phyloP scores from a whole-genome alignment of 345 rosid species.

The Citrus sp. region DNA sequence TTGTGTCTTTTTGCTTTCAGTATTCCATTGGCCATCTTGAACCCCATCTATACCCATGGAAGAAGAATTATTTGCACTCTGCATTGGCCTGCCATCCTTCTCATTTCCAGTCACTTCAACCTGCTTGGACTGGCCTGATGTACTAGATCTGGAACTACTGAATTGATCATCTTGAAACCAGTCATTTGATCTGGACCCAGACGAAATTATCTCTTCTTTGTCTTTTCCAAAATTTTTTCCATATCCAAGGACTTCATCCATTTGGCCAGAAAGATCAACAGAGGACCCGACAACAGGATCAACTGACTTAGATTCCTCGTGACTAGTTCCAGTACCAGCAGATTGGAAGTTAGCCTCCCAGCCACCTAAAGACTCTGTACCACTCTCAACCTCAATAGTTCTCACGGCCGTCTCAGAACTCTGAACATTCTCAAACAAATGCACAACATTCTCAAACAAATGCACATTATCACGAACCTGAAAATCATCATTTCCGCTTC shows the following conservation, averaged over 20 bases:
- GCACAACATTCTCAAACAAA: too few species aligned
- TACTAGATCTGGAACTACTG: constrained; percentile 25
- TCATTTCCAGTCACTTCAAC: constrained; percentile 13
- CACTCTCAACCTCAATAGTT: constrained; percentile 24
- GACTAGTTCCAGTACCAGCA: constrained; percentile 26
- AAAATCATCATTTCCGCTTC: constrained; percentile 25
- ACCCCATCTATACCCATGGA: constrained; percentile 16
- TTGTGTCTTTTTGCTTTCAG: constrained; percentile 18
- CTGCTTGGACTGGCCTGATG: constrained; percentile 9
- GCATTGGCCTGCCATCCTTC: constrained; percentile 17
- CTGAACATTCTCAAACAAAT: constrained; percentile 47
- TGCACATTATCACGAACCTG: constrained; percentile 26
- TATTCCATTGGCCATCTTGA: constrained; percentile 36
- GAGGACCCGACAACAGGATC: constrained; percentile 44
- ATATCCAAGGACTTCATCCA: constrained; percentile 61
- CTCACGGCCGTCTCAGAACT: constrained; percentile 25
- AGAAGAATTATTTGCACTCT: constrained; percentile 6
- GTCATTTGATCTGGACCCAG: constrained; percentile 33
- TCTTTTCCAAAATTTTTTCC: constrained; percentile 33
- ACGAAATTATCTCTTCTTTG: constrained; percentile 30
- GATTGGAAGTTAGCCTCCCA: constrained; percentile 55
- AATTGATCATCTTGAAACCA: constrained; percentile 51
- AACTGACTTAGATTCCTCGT: constrained; percentile 29
- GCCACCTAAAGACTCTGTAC: constrained; percentile 36
- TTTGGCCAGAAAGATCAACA: constrained; percentile 50